phyloP scores from a whole-genome alignment of 129 eudicot species.

The Sambucus nigra region DNA sequence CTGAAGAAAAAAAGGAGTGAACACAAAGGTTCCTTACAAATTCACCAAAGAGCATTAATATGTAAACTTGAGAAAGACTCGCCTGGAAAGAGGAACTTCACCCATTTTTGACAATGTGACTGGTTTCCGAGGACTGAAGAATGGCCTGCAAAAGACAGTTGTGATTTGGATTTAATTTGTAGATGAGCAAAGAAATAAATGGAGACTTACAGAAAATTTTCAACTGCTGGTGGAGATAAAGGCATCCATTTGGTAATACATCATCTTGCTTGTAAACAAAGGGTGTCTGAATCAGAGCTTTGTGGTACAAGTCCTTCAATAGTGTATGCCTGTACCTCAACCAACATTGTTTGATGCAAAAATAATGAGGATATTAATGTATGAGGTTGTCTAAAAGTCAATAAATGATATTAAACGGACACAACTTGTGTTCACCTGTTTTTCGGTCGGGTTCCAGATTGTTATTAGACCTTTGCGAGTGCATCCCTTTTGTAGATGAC shows the following conservation, averaged over 20 bases:
- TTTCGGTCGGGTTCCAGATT: conserved; percentile 77
- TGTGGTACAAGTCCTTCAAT: conserved; percentile 59
- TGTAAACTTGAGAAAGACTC: too few relatives aligned
- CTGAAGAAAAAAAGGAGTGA: too few relatives aligned
- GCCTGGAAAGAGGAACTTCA: too few relatives aligned
- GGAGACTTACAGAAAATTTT: conserved; percentile 43
- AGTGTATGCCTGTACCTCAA: conserved; percentile 69
- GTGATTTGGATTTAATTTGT: too few relatives aligned
- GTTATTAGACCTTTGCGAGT: conserved; percentile 57
- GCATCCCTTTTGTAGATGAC: conserved; percentile 6
- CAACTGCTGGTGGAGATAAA: conserved; percentile 30
- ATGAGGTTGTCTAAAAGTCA: neutral
- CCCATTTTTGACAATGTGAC: too few relatives aligned
- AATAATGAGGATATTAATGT: conserved; percentile 8
- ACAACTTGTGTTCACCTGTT: conserved; percentile 79
- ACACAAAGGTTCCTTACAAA: too few relatives aligned
- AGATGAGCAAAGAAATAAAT: neutral
- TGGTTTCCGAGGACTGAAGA: too few relatives aligned
- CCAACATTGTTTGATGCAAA: conserved; percentile 40
- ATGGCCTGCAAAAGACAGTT: too few relatives aligned
- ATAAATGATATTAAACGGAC: too few relatives aligned
- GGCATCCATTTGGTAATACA: conserved; percentile 50
- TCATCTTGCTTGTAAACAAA: conserved; percentile 66
- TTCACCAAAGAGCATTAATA: too few relatives aligned
- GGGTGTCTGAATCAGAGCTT: conserved; percentile 45